Conservation (phyloP, 768 basidiomycete species). For the Suillus alpinus region DNA sequence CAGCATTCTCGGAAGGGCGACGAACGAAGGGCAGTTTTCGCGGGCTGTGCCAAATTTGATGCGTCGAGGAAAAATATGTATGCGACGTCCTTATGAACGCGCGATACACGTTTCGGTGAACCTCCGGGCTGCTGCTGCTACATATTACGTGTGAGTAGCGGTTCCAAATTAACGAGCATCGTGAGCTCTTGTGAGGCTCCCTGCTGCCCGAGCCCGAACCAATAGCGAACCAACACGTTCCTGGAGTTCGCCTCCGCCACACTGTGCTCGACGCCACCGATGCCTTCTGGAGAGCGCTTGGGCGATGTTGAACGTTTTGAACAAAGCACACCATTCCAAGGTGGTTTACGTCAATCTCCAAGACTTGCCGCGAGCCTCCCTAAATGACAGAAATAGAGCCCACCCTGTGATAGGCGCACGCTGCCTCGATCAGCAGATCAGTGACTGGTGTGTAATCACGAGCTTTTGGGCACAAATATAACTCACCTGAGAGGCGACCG, state of each 20-base stretch:
- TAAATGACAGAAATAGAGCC: background rate
- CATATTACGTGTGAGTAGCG: background rate
- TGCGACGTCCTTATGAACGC: background rate
- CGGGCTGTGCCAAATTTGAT: too few relatives aligned
- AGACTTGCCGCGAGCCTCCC: background rate
- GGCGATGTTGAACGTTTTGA: background rate
- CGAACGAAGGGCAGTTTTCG: background rate
- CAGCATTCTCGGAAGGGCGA: background rate
- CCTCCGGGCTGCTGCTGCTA: too few relatives aligned
- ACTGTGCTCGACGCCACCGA: background rate
- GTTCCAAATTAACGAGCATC: background rate
- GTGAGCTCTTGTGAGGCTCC: background rate
- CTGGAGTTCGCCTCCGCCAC: background rate
- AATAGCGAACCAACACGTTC: background rate
- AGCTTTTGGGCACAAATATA: background rate
- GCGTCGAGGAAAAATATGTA: background rate
- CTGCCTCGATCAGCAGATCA: background rate
- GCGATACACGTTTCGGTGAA: background rate
- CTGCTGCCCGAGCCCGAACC: background rate
- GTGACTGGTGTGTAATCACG: background rate
- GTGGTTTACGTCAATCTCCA: background rate
- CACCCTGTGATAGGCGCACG: background rate
- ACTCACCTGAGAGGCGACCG: background rate
- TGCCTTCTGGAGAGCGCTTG: background rate
- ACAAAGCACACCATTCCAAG: background rate